Evolutionary conservation across 345 rosid genomes (phyloP).

Genomic region (Odontarrhena argentea): DNA sequence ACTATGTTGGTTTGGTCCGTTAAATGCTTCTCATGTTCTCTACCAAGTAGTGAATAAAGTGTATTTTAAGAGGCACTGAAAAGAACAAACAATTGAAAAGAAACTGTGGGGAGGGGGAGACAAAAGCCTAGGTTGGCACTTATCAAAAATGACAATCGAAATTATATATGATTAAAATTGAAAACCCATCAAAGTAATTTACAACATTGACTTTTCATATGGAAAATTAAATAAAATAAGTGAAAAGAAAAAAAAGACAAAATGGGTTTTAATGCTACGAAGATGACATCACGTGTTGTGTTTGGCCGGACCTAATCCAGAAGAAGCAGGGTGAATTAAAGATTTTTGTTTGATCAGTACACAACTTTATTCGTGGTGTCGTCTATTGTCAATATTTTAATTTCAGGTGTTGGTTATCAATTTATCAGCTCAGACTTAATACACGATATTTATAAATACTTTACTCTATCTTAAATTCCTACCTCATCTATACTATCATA

Average conservation of each 20-base stretch:
- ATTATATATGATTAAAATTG: constrained; percentile 1
- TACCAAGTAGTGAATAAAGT: neutral
- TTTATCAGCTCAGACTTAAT: too few relatives aligned
- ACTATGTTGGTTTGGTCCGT: too few relatives aligned
- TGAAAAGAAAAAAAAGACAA: neutral
- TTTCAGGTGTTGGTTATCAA: too few relatives aligned
- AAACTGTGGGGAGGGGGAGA: neutral
- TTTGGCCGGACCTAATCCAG: constrained; percentile 9
- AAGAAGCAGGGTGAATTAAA: neutral
- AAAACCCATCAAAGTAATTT: neutral
- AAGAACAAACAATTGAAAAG: constrained; percentile 18
- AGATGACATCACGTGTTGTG: constrained; percentile 28
- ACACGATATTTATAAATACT: too few relatives aligned
- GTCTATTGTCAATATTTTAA: too few relatives aligned
- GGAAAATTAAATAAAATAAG: neutral
- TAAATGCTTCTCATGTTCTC: too few relatives aligned
- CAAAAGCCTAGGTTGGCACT: constrained; percentile 11
- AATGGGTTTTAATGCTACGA: constrained; percentile 17
- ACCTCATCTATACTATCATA: too few relatives aligned
- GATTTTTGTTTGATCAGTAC: neutral
- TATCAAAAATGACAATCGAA: constrained; percentile 12
- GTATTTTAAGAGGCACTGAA: neutral
- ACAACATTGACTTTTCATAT: too few relatives aligned
- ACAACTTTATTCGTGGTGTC: too few relatives aligned
- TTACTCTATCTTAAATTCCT: too few relatives aligned